Percentiles rank a stretch among this genome's conserved stretches.
Conservation (phyloP, 352 stramenopile genomes). For the Pythium dissimile region DNA sequence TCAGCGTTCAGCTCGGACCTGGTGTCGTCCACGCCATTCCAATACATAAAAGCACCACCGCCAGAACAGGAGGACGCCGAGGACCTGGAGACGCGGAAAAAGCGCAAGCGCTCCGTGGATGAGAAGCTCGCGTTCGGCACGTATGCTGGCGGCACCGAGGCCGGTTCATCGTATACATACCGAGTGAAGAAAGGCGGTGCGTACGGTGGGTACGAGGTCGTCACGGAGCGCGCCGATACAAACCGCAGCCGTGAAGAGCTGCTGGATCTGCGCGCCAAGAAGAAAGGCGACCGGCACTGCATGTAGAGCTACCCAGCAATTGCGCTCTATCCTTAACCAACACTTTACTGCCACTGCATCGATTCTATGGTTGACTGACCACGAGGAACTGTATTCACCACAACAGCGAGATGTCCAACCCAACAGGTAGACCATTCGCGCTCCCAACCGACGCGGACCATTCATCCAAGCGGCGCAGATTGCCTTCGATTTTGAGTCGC, state of each 20-base stretch:
- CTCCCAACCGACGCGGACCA: background rate
- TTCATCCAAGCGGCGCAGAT: background rate
- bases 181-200: slow-evolving; percentile 80
- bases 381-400: no score
- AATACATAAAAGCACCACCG: slow-evolving; percentile 84
- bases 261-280: slow-evolving; percentile 80
- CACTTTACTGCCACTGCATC: background rate
- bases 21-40: slow-evolving; percentile 85
- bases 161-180: slow-evolving; percentile 67
- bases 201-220: slow-evolving; percentile 83
- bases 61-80: slow-evolving; percentile 47
- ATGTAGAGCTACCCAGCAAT: slow-evolving; percentile 59
- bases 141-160: slow-evolving; percentile 82
- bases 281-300: slow-evolving; percentile 85
- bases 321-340: background rate
- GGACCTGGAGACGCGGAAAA: slow-evolving; percentile 39
- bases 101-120: slow-evolving; percentile 52
- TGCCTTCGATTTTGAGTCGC: no score
- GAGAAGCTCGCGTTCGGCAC: slow-evolving; percentile 79
- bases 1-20: slow-evolving; percentile 88
- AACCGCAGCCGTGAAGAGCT: slow-evolving; percentile 81
- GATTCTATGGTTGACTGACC: no score
- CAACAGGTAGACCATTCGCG: no score
- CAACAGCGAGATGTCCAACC: no score
- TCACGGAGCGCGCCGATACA: slow-evolving; percentile 71